Evolutionary conservation across 139 green algal species (phyloP), one percentile per base, ranked within the genome.

Genomic region (Chlamydomonas sphaeroides): DNA sequence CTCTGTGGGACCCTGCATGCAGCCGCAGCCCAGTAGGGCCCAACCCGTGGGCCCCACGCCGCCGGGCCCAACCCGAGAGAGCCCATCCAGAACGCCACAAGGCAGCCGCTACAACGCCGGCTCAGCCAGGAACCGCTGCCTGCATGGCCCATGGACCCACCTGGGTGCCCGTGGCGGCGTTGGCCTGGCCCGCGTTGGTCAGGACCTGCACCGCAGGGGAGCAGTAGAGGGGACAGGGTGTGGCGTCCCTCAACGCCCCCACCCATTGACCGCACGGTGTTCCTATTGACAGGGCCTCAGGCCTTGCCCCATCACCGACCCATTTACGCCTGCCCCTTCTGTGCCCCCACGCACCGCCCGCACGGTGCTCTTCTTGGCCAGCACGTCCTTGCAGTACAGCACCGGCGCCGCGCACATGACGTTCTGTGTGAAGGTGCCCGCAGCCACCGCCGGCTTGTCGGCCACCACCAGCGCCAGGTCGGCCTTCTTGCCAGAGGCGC

Each of bases 121-220:
- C n/a, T n/a, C n/a, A n/a, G n/a, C n/a, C n/a, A n/a, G n/a, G n/a
- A n/a, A n/a, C n/a, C n/a, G n/a, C 56, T n/a, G 15, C 56, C 56
- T 63, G 21, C 21, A 32, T 5, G 11, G 45, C 45, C 45, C 45
- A 10, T 53, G 45, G 11, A 53, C 45, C 45, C 61, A 80, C 72
- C 72, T 71, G 77, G 30, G 77, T 84, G 20, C 97, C 97, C 17
- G 96, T 98, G 38, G 95, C 96, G 20, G 96, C 96, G 78, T 99
- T 99, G 71, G 97, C 97, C 85, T 99, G 96, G 30, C 97, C 97
- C 5, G 97, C 97, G 75, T 99, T 99, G 42, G 94, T 95, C 79
- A 99, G 81, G 65, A 99, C 91, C 92, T 97, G 88, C 5, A 51
- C 14, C n/a, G n/a, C n/a, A n/a, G n/a, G n/a, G n/a, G n/a, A n/a